phyloP scores from a whole-genome alignment of 805 yeast genomes.

The Candida khao-thaluensis region DNA sequence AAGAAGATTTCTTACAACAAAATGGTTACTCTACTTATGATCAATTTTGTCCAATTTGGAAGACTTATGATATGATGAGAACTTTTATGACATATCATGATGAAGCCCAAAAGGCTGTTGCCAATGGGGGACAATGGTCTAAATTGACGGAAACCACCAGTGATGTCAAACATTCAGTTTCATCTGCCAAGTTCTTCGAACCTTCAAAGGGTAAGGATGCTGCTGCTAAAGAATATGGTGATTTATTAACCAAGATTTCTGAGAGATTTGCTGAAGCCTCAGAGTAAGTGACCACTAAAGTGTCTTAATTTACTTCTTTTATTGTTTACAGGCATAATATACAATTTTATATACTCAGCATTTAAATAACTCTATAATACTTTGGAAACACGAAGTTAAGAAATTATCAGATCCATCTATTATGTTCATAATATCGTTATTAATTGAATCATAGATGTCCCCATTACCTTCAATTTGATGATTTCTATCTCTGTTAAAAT shows the following conservation, averaged over 20 bases:
- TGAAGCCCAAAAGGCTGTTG: constrained; percentile 95
- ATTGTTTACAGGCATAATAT: too few relatives aligned
- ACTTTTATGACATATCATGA: constrained; percentile 88
- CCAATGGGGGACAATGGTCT: constrained; percentile 93
- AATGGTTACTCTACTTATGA: constrained; percentile 98
- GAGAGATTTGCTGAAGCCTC: constrained; percentile 95
- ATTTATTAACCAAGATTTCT: constrained; percentile 68
- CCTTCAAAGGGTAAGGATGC: constrained; percentile 88
- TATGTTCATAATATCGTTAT: constrained; percentile 11
- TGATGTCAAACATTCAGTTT: constrained; percentile 90
- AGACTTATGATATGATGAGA: constrained; percentile 97
- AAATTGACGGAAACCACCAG: constrained; percentile 85
- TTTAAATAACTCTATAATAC: constrained; percentile 19
- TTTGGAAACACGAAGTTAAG: constrained; percentile 15
- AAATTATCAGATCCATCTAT: constrained; percentile 15
- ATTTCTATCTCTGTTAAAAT: neutral
- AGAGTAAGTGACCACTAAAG: constrained; percentile 57
- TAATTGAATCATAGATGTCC: constrained; percentile 12
- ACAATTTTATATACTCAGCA: too few relatives aligned
- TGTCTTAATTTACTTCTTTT: too few relatives aligned
- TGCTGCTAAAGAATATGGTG: constrained; percentile 73
- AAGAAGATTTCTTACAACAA: constrained; percentile 98
- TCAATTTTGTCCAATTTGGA: constrained; percentile 99
- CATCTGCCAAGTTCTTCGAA: constrained; percentile 93
- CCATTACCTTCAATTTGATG: constrained; percentile 7